Conservation (phyloP, 2,329 filamentous ascomycete genomes). For the Alternaria dauci region DNA sequence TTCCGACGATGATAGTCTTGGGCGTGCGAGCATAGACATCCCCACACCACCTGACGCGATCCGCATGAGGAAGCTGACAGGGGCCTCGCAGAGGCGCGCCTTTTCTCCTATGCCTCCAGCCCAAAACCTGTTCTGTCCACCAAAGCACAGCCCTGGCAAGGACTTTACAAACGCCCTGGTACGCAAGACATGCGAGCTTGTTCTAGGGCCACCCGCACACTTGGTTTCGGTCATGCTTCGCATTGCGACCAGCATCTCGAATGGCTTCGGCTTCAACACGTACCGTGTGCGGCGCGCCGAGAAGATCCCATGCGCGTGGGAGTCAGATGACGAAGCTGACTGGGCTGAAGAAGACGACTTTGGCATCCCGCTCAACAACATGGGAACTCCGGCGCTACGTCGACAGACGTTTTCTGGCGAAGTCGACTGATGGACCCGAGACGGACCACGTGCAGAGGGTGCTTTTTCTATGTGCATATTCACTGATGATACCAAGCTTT, state of each 20-base stretch:
- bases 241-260: slow-evolving; percentile 78
- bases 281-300: slow-evolving; percentile 43
- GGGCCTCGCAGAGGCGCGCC: slow-evolving; percentile 65
- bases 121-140: slow-evolving; percentile 70
- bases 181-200: slow-evolving; percentile 77
- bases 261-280: slow-evolving; percentile 50
- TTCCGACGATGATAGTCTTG: slow-evolving; percentile 54
- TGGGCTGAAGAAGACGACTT: slow-evolving; percentile 67
- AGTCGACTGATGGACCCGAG: slow-evolving; percentile 33
- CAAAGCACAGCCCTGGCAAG: slow-evolving; percentile 48
- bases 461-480: slow-evolving; percentile 23
- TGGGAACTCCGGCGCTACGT: slow-evolving; percentile 33
- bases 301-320: slow-evolving; percentile 64
- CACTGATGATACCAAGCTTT: slow-evolving; percentile 31
- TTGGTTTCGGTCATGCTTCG: slow-evolving; percentile 81
- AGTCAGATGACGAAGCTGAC: slow-evolving; percentile 61
- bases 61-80: slow-evolving; percentile 54
- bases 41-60: slow-evolving; percentile 52
- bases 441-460: slow-evolving; percentile 7
- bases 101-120: slow-evolving; percentile 74
- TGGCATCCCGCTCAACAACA: slow-evolving; percentile 57
- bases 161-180: slow-evolving; percentile 67
- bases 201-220: slow-evolving; percentile 81
- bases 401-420: slow-evolving; percentile 37
- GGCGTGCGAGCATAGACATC: slow-evolving; percentile 49